phyloP scores from a whole-genome alignment of 305 asterid genomes.

The Solanum hybrid region DNA sequence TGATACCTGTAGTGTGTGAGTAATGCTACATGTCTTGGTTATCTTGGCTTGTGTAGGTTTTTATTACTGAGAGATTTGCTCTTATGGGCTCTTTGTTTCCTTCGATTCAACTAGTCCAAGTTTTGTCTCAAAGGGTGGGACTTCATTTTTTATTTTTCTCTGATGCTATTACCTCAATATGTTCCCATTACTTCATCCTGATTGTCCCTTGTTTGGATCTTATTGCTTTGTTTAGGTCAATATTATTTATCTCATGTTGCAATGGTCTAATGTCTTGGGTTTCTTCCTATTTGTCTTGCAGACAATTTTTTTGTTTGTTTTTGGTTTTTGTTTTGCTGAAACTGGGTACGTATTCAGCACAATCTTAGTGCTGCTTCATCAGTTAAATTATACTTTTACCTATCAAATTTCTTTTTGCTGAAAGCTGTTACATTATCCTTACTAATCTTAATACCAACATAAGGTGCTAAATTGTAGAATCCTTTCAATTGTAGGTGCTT shows the following conservation, averaged over 20 bases:
- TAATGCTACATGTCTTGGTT: neutral
- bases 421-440: neutral
- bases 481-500: neutral
- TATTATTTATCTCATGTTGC: neutral
- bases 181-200: neutral
- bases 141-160: neutral
- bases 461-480: neutral
- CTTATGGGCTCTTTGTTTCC: neutral
- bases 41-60: neutral
- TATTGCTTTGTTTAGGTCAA: neutral
- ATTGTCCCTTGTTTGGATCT: neutral
- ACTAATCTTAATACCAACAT: neutral
- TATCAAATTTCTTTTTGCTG: neutral
- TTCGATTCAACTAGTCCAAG: neutral
- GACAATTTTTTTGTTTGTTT: neutral
- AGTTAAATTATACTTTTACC: neutral
- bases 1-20: slow-evolving; percentile 95
- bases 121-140: neutral
- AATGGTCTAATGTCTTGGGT: neutral
- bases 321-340: neutral
- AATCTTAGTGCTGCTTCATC: neutral
- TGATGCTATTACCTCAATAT: neutral
- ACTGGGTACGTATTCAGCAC: neutral
- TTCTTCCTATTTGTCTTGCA: neutral
- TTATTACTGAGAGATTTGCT: neutral